A percentile compares a stretch with the other conserved stretches of the same genome.
These are phyloP conservation scores for Nemania sp. DNA, from an alignment of 2,329 filamentous ascomycete species.

Conservation along the genomic window DNA sequence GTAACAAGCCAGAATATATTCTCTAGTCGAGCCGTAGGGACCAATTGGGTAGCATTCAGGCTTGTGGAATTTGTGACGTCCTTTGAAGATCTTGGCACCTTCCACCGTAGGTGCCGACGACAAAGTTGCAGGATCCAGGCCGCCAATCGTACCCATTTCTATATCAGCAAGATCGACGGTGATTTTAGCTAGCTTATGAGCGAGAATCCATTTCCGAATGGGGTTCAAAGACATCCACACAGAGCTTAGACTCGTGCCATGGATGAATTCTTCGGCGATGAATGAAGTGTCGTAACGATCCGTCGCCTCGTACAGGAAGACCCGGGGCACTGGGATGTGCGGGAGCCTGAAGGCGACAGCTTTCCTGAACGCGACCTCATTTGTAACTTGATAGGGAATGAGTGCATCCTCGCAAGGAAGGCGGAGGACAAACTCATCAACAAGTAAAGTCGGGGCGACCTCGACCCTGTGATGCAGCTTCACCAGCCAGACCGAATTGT, in stretches of 20 bases:
- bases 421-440: neutral
- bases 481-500: no score
- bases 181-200: neutral
- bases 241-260: neutral
- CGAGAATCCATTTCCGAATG: neutral
- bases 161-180: neutral
- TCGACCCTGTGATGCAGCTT: no score
- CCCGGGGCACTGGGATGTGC: neutral
- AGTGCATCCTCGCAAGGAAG: neutral
- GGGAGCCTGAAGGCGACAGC: neutral
- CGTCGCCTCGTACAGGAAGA: neutral
- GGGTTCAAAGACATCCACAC: neutral
- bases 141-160: neutral
- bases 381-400: neutral
- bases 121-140: neutral
- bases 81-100: neutral
- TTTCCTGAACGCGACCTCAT: neutral
- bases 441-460: no score
- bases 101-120: neutral
- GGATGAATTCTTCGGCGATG: neutral
- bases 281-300: neutral
- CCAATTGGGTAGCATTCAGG: constrained; percentile 12
- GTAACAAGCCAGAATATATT: constrained; percentile 14
- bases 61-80: neutral
- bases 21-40: constrained; percentile 9